These are phyloP conservation scores for Thelonectria blattea DNA, from an alignment of 2,329 filamentous ascomycete species.

Conservation along the genomic window DNA sequence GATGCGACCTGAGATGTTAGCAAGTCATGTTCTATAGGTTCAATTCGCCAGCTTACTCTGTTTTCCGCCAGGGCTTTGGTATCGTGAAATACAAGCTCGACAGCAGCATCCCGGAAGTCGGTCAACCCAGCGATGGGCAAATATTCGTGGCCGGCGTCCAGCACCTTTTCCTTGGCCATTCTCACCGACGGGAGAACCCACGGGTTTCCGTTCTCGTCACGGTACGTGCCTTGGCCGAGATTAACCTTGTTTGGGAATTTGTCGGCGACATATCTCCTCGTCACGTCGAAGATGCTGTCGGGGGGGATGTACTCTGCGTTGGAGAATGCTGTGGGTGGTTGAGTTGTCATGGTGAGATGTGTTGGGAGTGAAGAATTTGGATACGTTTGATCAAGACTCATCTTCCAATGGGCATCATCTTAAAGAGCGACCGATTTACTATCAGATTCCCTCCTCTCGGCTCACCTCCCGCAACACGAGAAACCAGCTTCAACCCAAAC, in stretches of 20 bases:
- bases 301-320: conserved; percentile 11
- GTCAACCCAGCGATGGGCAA: conserved; percentile 14
- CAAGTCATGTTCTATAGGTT: too few relatives aligned
- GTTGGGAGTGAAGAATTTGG: too few relatives aligned
- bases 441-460: neutral
- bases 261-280: conserved; percentile 14
- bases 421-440: too few relatives aligned
- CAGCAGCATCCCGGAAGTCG: conserved; percentile 11
- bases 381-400: too few relatives aligned
- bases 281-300: conserved; percentile 21
- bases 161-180: conserved; percentile 8
- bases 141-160: conserved; percentile 18
- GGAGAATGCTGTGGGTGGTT: conserved; percentile 6
- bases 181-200: conserved; percentile 19
- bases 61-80: conserved; percentile 37
- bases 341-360: neutral
- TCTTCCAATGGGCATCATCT: too few relatives aligned
- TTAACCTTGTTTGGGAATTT: conserved; percentile 9
- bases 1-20: conserved; percentile 41
- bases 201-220: conserved; percentile 15
- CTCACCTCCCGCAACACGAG: neutral
- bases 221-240: conserved; percentile 18
- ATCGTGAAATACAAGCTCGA: conserved; percentile 39
- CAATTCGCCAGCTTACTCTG: too few relatives aligned
- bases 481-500: neutral